Conservation (phyloP, 2,329 filamentous ascomycete species). For the Aspergillus awamori region DNA sequence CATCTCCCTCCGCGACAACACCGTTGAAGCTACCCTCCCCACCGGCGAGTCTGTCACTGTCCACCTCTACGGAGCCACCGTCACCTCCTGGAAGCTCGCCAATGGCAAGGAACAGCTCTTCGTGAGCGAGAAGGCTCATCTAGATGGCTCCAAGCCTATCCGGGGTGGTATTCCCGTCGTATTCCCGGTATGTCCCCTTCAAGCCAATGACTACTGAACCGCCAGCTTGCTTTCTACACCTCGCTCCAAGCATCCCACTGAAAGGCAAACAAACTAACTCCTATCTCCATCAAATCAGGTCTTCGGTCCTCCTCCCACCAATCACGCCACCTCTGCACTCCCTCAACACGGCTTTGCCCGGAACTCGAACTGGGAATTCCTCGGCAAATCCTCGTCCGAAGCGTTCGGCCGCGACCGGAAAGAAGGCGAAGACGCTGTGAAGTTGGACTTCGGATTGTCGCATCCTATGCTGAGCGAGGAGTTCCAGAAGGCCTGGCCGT, state of each 20-base stretch:
- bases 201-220: not conserved
- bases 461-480: constrained; percentile 70
- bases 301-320: constrained; percentile 79
- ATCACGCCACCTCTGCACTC: constrained; percentile 75
- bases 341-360: constrained; percentile 96
- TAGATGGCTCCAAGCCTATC: constrained; percentile 88
- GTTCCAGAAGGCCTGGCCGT: constrained; percentile 75
- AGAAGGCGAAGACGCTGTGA: constrained; percentile 69
- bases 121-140: constrained; percentile 74
- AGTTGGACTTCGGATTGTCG: constrained; percentile 93
- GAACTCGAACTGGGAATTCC: constrained; percentile 86
- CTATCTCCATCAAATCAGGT: constrained; percentile 52
- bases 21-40: constrained; percentile 77
- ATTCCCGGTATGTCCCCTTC: constrained; percentile 70
- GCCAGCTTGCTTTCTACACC: not conserved
- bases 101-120: constrained; percentile 81
- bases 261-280: not conserved
- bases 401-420: constrained; percentile 49
- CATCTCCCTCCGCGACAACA: constrained; percentile 72
- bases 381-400: constrained; percentile 76
- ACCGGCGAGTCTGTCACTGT: constrained; percentile 85
- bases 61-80: constrained; percentile 87
- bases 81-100: constrained; percentile 88
- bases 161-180: constrained; percentile 90
- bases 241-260: not conserved